Evolutionary conservation across 345 rosid genomes (phyloP).

Genomic region (Aquilaria yunnanensis): DNA sequence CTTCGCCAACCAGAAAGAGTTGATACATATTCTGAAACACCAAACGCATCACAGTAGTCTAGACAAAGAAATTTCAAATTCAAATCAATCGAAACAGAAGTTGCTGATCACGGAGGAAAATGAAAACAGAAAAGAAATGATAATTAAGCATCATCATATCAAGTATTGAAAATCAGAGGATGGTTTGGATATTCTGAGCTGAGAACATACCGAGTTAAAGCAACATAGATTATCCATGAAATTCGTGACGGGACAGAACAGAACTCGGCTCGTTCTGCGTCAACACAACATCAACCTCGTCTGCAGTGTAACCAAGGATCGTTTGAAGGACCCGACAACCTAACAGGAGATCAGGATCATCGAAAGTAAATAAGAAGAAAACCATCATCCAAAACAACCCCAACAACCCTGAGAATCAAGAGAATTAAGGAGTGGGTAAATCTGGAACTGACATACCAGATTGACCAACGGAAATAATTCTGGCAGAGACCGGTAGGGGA

Average conservation of each 20-base stretch:
- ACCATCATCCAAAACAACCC: slow-evolving; percentile 11
- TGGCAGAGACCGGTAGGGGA: neutral
- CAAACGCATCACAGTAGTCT: too few relatives aligned
- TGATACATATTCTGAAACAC: too few relatives aligned
- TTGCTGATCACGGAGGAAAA: neutral
- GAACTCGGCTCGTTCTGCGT: slow-evolving; percentile 11
- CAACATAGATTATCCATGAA: slow-evolving; percentile 37
- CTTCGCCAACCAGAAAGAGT: too few relatives aligned
- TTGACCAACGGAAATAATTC: slow-evolving; percentile 12
- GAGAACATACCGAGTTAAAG: slow-evolving; percentile 32
- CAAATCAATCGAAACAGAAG: too few relatives aligned
- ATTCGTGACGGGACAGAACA: slow-evolving; percentile 13
- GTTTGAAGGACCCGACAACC: slow-evolving; percentile 8
- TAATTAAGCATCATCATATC: neutral
- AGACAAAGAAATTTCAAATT: too few relatives aligned
- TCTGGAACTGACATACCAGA: slow-evolving; percentile 11
- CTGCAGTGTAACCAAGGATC: neutral
- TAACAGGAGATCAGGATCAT: slow-evolving; percentile 1
- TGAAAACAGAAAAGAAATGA: neutral
- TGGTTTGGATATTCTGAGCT: slow-evolving; percentile 15
- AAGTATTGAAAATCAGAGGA: neutral
- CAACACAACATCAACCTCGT: slow-evolving; percentile 22
- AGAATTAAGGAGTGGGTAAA: slow-evolving; percentile 11
- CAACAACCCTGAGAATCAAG: slow-evolving; percentile 1
- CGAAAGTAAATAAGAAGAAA: neutral